Evolutionary conservation across 2,329 filamentous ascomycete genomes (phyloP).

Genomic region (Phyllosticta capitalensis): DNA sequence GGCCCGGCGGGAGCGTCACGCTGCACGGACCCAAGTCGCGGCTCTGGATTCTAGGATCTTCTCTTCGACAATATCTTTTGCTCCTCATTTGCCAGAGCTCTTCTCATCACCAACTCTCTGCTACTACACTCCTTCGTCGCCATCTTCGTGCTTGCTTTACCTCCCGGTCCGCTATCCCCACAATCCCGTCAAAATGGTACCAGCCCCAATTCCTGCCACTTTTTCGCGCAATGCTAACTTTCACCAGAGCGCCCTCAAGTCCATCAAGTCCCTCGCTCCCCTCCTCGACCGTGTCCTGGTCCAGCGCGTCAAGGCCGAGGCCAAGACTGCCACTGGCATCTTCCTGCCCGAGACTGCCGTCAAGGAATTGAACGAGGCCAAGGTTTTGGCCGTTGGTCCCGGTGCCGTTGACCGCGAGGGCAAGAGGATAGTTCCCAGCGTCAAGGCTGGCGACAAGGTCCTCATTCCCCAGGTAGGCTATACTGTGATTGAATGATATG

Average conservation of each 20-base stretch:
- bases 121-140: background rate
- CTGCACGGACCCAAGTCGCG: background rate
- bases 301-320: constrained; percentile 93
- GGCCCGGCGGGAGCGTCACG: background rate
- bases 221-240: background rate
- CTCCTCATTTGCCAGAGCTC: background rate
- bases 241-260: constrained; percentile 60
- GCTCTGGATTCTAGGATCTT: background rate
- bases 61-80: background rate
- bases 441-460: constrained; percentile 77
- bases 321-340: constrained; percentile 94
- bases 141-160: background rate
- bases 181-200: constrained; percentile 12
- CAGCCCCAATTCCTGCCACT: background rate
- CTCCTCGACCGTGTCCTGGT: constrained; percentile 97
- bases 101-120: background rate
- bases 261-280: constrained; percentile 87
- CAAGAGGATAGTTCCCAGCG: constrained; percentile 76
- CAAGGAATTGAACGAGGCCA: constrained; percentile 97
- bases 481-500: constrained; percentile 14
- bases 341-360: constrained; percentile 95
- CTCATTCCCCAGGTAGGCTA: constrained; percentile 80
- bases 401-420: constrained; percentile 81
- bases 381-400: constrained; percentile 89
- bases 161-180: background rate